Conservation (phyloP, 495 filamentous ascomycete species). For the Ramalina intermedia region DNA sequence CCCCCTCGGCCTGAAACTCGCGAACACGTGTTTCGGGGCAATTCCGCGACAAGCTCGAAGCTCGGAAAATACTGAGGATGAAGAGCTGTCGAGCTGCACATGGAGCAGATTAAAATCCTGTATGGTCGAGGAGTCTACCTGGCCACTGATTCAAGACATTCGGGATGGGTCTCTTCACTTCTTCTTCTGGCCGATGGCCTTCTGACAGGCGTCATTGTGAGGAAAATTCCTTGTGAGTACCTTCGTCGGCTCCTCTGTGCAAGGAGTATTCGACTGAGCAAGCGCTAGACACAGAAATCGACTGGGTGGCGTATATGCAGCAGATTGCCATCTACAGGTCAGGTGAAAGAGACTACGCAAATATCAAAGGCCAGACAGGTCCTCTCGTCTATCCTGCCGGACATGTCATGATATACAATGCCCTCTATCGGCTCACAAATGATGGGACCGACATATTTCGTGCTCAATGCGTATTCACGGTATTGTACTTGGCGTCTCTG, state of each 20-base stretch:
- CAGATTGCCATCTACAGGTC: slow-evolving; percentile 64
- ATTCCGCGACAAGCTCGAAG: not conserved
- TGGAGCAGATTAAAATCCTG: slow-evolving; percentile 5
- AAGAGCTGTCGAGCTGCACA: not conserved
- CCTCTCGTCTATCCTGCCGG: slow-evolving; percentile 56
- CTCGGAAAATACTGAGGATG: too few species aligned
- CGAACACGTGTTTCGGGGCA: not conserved
- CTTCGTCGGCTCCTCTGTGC: not conserved
- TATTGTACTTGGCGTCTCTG: slow-evolving; percentile 62
- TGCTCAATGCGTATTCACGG: slow-evolving; percentile 68
- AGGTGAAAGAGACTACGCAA: slow-evolving; percentile 78
- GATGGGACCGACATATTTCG: slow-evolving; percentile 59
- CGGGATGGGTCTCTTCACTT: slow-evolving; percentile 49
- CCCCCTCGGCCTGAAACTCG: too few species aligned
- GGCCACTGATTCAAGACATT: slow-evolving; percentile 37
- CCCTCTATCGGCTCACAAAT: slow-evolving; percentile 64
- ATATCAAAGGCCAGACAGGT: slow-evolving; percentile 71
- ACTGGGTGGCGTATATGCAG: slow-evolving; percentile 95
- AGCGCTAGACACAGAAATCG: slow-evolving; percentile 82
- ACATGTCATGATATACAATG: slow-evolving; percentile 81
- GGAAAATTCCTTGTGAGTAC: slow-evolving; percentile 70
- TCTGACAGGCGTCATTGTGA: slow-evolving; percentile 62
- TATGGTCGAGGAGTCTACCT: slow-evolving; percentile 19
- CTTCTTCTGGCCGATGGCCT: slow-evolving; percentile 60
- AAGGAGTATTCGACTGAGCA: not conserved